Conservation (phyloP, 306 rosid species). For the Oxytropis ochrocephala region DNA sequence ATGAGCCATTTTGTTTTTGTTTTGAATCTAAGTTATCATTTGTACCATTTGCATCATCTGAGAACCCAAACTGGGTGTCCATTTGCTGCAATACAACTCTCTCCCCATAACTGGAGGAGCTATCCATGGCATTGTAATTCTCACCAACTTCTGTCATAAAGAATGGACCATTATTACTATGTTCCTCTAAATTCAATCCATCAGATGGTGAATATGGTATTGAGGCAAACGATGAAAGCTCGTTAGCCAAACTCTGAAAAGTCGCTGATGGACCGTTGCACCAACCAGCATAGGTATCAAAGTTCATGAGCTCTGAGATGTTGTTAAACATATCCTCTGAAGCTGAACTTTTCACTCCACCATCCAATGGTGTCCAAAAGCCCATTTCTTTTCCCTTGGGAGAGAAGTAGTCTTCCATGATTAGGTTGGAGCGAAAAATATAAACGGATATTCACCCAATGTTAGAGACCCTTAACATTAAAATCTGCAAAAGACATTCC, state of each 20-base stretch:
- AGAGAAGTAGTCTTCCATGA: constrained; percentile 50
- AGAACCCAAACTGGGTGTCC: constrained; percentile 37
- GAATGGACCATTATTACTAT: constrained; percentile 19
- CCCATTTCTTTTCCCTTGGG: constrained; percentile 37
- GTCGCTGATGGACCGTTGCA: constrained; percentile 35
- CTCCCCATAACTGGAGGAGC: constrained; percentile 35
- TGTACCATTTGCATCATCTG: constrained; percentile 29
- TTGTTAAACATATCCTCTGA: constrained; percentile 50
- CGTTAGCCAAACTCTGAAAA: constrained; percentile 40
- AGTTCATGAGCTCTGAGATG: constrained; percentile 61
- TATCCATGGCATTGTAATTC: constrained; percentile 29
- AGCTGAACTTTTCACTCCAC: constrained; percentile 32
- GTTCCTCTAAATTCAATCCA: constrained; percentile 40
- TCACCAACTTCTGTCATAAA: constrained; percentile 38
- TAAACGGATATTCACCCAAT: not conserved
- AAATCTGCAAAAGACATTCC: constrained; percentile 14
- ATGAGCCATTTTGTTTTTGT: constrained; percentile 20
- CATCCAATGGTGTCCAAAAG: constrained; percentile 42
- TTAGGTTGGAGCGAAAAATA: constrained; percentile 20
- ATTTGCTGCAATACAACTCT: constrained; percentile 41
- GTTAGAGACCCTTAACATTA: constrained; percentile 17
- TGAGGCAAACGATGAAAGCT: constrained; percentile 39
- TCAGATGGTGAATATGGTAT: constrained; percentile 33
- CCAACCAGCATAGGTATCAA: constrained; percentile 75
- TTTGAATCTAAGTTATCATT: constrained; percentile 20